These are phyloP conservation scores for Pholiota microspora DNA, from an alignment of 768 basidiomycete species.

Conservation along the genomic window DNA sequence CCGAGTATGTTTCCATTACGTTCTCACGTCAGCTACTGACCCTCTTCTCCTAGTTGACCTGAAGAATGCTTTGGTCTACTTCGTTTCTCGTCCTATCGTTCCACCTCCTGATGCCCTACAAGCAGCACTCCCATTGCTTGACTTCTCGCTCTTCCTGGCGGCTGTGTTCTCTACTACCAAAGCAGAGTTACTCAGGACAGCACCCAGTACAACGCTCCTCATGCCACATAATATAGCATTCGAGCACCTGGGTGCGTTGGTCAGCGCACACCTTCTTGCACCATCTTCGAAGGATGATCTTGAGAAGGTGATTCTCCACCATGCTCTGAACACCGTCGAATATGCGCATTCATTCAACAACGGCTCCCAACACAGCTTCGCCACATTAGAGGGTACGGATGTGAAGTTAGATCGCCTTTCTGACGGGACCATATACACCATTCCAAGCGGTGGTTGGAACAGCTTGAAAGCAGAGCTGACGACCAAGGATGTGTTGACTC, in stretches of 20 bases:
- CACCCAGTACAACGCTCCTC: constrained; percentile 75
- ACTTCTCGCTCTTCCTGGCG: constrained; percentile 88
- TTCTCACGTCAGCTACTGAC: not conserved
- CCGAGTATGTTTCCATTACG: constrained; percentile 51
- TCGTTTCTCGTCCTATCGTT: constrained; percentile 77
- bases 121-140: constrained; percentile 78
- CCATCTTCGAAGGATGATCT: constrained; percentile 78
- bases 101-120: constrained; percentile 82
- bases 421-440: constrained; percentile 52
- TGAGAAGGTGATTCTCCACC: constrained; percentile 83
- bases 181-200: constrained; percentile 61
- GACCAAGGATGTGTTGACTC: constrained; percentile 71
- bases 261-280: constrained; percentile 82
- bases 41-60: constrained; percentile 52
- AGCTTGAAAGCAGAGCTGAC: constrained; percentile 61
- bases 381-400: constrained; percentile 84
- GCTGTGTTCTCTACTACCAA: constrained; percentile 85
- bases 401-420: constrained; percentile 61
- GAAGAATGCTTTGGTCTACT: constrained; percentile 84
- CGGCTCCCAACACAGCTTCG: constrained; percentile 70
- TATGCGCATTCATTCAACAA: constrained; percentile 63
- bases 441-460: constrained; percentile 77
- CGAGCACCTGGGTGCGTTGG: constrained; percentile 76
- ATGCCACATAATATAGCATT: constrained; percentile 92
- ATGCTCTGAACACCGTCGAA: constrained; percentile 72